These are phyloP conservation scores for Fusarium aywerte DNA, from an alignment of 2,329 filamentous ascomycete species.

Conservation along the genomic window DNA sequence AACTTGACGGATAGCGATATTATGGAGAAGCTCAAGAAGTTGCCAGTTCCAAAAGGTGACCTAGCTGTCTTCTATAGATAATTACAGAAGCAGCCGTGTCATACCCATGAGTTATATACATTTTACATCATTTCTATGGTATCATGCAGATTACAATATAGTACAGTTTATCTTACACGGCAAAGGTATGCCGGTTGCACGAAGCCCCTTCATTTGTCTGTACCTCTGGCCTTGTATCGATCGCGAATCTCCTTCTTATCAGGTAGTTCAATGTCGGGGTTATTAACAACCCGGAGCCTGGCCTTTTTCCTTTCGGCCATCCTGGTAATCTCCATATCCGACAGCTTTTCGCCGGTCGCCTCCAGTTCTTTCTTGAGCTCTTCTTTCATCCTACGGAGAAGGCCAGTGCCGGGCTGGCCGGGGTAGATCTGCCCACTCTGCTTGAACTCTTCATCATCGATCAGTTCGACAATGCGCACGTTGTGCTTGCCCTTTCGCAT, in stretches of 20 bases:
- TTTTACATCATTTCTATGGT: conserved; percentile 45
- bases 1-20: conserved; percentile 77
- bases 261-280: conserved; percentile 56
- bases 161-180: conserved; percentile 45
- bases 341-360: conserved; percentile 45
- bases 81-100: neutral
- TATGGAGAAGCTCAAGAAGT: conserved; percentile 71
- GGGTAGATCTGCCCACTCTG: conserved; percentile 62
- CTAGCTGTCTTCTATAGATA: conserved; percentile 65
- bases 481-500: conserved; percentile 73
- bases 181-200: neutral
- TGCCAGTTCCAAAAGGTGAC: conserved; percentile 64
- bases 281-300: conserved; percentile 52
- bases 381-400: conserved; percentile 57
- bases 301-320: conserved; percentile 34
- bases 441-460: conserved; percentile 66
- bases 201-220: conserved; percentile 1
- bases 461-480: conserved; percentile 68
- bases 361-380: conserved; percentile 53
- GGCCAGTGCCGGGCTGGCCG: conserved; percentile 63
- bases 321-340: conserved; percentile 45
- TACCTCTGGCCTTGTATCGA: conserved; percentile 30
- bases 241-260: conserved; percentile 50
- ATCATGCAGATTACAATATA: conserved; percentile 47
- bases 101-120: conserved; percentile 27